Conservation (phyloP, 78 protist species). For the Acrasis kona region DNA sequence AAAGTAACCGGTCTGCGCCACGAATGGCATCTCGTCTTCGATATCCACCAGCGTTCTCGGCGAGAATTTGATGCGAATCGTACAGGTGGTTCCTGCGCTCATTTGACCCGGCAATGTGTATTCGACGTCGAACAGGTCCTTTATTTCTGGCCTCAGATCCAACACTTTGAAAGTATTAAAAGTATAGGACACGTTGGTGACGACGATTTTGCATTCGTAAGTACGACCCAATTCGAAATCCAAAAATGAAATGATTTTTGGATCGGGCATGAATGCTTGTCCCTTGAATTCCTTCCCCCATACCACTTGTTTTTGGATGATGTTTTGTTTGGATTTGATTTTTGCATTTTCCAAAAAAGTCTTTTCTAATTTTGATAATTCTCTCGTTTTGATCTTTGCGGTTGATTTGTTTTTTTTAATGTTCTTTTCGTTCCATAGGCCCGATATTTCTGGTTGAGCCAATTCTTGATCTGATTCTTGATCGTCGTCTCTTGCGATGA, state of each 20-base stretch:
- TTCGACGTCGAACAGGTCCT: not conserved
- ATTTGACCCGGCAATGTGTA: constrained; percentile 19
- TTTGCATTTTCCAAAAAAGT: too few species aligned
- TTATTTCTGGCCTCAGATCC: not conserved
- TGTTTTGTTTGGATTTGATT: too few species aligned
- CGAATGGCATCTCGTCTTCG: not conserved
- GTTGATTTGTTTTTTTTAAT: too few species aligned
- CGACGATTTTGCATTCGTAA: not conserved
- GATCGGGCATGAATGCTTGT: constrained; percentile 7
- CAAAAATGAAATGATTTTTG: not conserved
- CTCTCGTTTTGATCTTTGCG: too few species aligned
- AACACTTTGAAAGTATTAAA: constrained; percentile 32
- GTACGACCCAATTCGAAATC: constrained; percentile 37
- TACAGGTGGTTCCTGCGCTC: constrained; percentile 15
- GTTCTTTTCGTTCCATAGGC: too few species aligned
- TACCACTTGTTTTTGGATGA: too few species aligned
- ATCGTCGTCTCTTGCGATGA: too few species aligned
- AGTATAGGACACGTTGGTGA: constrained; percentile 29
- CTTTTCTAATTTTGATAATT: too few species aligned
- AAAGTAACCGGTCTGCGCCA: constrained; percentile 13
- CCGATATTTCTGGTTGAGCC: too few species aligned
- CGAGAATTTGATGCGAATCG: not conserved
- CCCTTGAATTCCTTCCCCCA: constrained; percentile 28
- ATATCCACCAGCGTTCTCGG: constrained; percentile 33
- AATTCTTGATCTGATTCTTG: too few species aligned